Evolutionary conservation across 2,329 filamentous ascomycete genomes (phyloP).

Genomic region (Colletotrichum filicis): DNA sequence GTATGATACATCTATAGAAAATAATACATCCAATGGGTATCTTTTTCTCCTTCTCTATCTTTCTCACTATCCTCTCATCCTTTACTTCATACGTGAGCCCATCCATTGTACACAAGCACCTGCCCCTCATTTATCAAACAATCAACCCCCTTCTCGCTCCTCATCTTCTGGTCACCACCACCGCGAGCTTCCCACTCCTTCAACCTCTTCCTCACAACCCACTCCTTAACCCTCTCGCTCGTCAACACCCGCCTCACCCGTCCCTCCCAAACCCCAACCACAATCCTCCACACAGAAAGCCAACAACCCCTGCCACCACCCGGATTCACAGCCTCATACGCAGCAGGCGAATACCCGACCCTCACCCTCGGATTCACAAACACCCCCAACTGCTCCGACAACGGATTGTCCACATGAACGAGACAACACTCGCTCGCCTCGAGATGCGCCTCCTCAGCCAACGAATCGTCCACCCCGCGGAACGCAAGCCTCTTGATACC

Average conservation of each 20-base stretch:
- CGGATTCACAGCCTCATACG: conserved; percentile 62
- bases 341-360: conserved; percentile 69
- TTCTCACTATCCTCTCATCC: not conserved
- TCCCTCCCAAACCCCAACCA: conserved; percentile 69
- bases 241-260: conserved; percentile 58
- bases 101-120: conserved; percentile 66
- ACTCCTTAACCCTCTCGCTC: conserved; percentile 40
- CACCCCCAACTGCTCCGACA: conserved; percentile 63
- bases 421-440: conserved; percentile 86
- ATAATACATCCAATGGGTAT: conserved; percentile 8
- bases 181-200: conserved; percentile 50
- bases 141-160: conserved; percentile 57
- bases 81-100: conserved; percentile 62
- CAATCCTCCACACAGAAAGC: conserved; percentile 58
- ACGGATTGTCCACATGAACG: conserved; percentile 77
- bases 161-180: conserved; percentile 36
- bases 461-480: conserved; percentile 70
- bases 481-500: conserved; percentile 59
- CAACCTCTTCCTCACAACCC: conserved; percentile 51
- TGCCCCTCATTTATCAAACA: conserved; percentile 73
- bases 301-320: conserved; percentile 54
- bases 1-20: not conserved
- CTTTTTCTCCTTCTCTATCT: not conserved
- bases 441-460: conserved; percentile 68
- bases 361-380: conserved; percentile 77